These are phyloP conservation scores for Curvularia sp. DNA, from an alignment of 2,329 filamentous ascomycete species.

Conservation along the genomic window DNA sequence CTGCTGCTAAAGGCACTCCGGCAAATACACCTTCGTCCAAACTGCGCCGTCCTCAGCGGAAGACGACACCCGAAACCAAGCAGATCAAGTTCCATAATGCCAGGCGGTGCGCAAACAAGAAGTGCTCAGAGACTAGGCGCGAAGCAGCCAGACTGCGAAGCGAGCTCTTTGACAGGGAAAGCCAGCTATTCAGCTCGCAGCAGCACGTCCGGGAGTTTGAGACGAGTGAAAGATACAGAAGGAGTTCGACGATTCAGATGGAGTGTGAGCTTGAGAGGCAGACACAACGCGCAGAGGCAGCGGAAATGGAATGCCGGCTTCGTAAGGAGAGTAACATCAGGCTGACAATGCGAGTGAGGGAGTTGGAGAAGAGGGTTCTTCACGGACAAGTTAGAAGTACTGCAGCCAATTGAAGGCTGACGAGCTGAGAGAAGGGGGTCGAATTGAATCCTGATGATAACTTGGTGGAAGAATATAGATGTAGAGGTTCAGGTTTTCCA, in stretches of 20 bases:
- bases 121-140: conserved; percentile 1
- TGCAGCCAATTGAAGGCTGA: conserved; percentile 5
- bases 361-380: neutral
- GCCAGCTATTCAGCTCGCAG: conserved; percentile 2
- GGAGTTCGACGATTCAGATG: neutral
- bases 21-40: neutral
- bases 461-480: neutral
- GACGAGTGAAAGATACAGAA: neutral
- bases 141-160: conserved; percentile 3
- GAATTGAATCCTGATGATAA: neutral
- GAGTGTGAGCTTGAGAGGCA: neutral
- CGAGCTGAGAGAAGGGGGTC: neutral
- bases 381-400: conserved; percentile 5
- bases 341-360: neutral
- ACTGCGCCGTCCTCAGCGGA: neutral
- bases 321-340: neutral
- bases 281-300: conserved; percentile 4
- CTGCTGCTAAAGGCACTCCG: neutral
- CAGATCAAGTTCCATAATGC: neutral
- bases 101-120: neutral
- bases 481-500: neutral
- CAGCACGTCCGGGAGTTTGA: conserved; percentile 3
- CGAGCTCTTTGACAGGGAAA: conserved; percentile 4
- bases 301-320: conserved; percentile 3
- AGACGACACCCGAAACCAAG: neutral